Evolutionary conservation across 805 yeast genomes (phyloP), one percentile per base, ranked within the genome.

Genomic region (Sugiyamaella qingdaonensis): DNA sequence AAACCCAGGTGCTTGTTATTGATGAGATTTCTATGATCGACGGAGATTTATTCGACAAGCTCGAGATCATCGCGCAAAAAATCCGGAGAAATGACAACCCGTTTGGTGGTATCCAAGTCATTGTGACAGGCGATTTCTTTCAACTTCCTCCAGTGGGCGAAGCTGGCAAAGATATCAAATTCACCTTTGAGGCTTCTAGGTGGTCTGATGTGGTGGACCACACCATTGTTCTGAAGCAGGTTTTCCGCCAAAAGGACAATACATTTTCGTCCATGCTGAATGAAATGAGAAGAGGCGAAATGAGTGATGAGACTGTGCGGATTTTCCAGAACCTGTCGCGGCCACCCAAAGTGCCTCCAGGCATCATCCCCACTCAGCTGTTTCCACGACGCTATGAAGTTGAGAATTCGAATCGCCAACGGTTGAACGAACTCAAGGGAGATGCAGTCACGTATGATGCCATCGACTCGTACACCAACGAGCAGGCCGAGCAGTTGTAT

Each of bases 11-110:
- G 0, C 74, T 94, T 27, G 82, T 94, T 49, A 79, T 94, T 54
- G 99, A 94, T 71, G 99, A 94, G 69, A 78, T 94, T 2, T 91
- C 98, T 0, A 94, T 94, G 99, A 79, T 94, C 53, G 95, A 89
- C 63, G 95, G 90, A 0, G 72, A 64, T 1, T 74, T 92, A 47
- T 78, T 94, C 57, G 86, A 85, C 46, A 89, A 89, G 62, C 73
- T 94, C 48, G 86, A 89, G 55, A 70, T 64, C 10, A 69, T 92
- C 35, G 97, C 94, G 0, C 76, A 85, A 58, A 63, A 61, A 0
- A 49, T 85, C 2, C 70, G 86, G 2, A 75, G 85, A 39, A 68
- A 59, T 21, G 66, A 72, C 11, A 59, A 58, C 47, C 97, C 97
- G 0, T 94, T 94, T 75, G 99, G 99, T 4, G 99, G 99, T 0